A percentile compares a stretch with the other conserved stretches of the same genome.
Conservation (phyloP, 2,329 filamentous ascomycete genomes). For the Escovopsis sp. region DNA sequence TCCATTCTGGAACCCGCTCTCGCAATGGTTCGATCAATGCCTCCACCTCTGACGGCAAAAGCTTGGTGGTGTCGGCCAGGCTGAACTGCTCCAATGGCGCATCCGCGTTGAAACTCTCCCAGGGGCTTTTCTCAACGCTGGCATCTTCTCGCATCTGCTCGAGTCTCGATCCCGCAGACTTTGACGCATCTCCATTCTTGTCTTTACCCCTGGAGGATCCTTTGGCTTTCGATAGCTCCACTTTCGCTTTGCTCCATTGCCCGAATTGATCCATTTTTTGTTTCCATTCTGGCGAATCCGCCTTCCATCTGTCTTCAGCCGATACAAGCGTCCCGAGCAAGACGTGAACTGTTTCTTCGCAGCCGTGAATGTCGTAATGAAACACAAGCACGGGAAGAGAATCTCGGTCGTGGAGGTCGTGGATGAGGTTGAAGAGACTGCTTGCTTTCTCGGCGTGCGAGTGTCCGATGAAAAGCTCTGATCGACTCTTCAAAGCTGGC, state of each 20-base stretch:
- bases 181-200: neutral
- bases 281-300: conserved; percentile 26
- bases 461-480: neutral
- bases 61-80: conserved; percentile 48
- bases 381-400: conserved; percentile 64
- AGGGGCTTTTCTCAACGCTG: conserved; percentile 37
- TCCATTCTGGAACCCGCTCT: conserved; percentile 27
- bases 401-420: conserved; percentile 44
- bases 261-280: conserved; percentile 13
- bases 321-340: conserved; percentile 35
- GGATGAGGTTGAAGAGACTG: conserved; percentile 36
- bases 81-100: conserved; percentile 48
- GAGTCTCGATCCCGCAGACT: conserved; percentile 29
- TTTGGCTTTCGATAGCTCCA: conserved; percentile 22
- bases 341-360: conserved; percentile 41
- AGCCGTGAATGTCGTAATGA: conserved; percentile 55
- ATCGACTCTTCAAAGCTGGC: neutral
- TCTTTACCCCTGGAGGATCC: neutral
- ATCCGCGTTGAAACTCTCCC: conserved; percentile 53
- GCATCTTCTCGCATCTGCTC: conserved; percentile 43
- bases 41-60: conserved; percentile 43
- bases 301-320: conserved; percentile 36
- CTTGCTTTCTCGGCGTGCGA: neutral
- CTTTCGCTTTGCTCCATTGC: conserved; percentile 13
- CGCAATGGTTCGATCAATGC: conserved; percentile 36